These are phyloP conservation scores for Verticillium zaregamsianum DNA, from an alignment of 2,329 filamentous ascomycete genomes.

Conservation along the genomic window DNA sequence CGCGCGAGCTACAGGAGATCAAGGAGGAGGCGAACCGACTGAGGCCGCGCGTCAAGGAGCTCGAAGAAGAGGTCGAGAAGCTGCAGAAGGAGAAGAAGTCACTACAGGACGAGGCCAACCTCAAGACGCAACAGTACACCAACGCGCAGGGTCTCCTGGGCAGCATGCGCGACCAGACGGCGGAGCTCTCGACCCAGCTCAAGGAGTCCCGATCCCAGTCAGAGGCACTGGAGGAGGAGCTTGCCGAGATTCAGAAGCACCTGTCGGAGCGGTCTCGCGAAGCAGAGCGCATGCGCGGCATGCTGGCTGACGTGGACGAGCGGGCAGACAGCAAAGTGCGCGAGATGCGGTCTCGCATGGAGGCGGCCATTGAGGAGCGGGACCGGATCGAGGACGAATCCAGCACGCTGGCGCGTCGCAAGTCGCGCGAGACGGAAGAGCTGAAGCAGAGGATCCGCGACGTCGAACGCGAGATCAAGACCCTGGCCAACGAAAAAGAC, in stretches of 20 bases:
- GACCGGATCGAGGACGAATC: slow-evolving; percentile 91
- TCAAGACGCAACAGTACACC: slow-evolving; percentile 81
- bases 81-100: slow-evolving; percentile 63
- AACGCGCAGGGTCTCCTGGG: slow-evolving; percentile 81
- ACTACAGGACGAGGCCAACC: slow-evolving; percentile 73
- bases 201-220: slow-evolving; percentile 81
- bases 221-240: slow-evolving; percentile 87
- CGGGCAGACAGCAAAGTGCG: slow-evolving; percentile 76
- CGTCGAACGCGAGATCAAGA: slow-evolving; percentile 71
- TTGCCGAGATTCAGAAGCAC: slow-evolving; percentile 81
- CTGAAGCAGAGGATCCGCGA: slow-evolving; percentile 75
- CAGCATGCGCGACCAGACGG: slow-evolving; percentile 89
- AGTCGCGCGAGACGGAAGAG: slow-evolving; percentile 82
- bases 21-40: slow-evolving; percentile 71
- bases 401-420: slow-evolving; percentile 69
- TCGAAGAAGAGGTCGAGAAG: slow-evolving; percentile 70
- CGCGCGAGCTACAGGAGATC: slow-evolving; percentile 64
- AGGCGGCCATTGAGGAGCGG: slow-evolving; percentile 87
- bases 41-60: slow-evolving; percentile 54
- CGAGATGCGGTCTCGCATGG: slow-evolving; percentile 85
- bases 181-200: slow-evolving; percentile 84
- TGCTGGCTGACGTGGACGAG: slow-evolving; percentile 82
- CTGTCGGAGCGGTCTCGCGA: slow-evolving; percentile 86
- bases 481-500: slow-evolving; percentile 69
- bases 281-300: slow-evolving; percentile 87